These are phyloP conservation scores for Aspergillus egyptiacus DNA, from an alignment of 495 filamentous ascomycete genomes.

Conservation along the genomic window DNA sequence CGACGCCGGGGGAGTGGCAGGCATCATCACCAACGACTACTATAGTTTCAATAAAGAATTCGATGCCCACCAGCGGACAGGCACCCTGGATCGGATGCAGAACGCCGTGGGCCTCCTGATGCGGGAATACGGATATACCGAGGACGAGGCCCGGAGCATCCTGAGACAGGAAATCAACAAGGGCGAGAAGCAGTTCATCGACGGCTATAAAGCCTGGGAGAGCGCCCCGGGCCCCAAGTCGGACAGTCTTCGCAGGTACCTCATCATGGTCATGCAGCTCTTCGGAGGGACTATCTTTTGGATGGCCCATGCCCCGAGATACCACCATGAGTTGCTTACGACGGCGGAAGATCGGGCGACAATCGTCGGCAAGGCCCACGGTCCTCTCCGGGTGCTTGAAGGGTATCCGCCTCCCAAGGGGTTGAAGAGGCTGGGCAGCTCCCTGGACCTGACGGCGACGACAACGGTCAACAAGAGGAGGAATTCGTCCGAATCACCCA, in stretches of 20 bases:
- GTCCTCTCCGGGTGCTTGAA: not conserved
- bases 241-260: not conserved
- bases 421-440: not conserved
- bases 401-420: not conserved
- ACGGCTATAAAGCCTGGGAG: not conserved
- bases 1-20: not conserved
- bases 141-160: not conserved
- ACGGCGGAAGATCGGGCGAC: not conserved
- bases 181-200: not conserved
- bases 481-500: too few relatives aligned
- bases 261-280: not conserved
- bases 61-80: not conserved
- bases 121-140: not conserved
- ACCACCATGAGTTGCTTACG: not conserved
- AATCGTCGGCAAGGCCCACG: not conserved
- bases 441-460: not conserved
- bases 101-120: not conserved
- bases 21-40: not conserved
- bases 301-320: not conserved
- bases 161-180: not conserved
- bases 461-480: not conserved
- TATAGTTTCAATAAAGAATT: constrained; percentile 1
- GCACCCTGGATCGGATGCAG: not conserved
- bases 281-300: not conserved
- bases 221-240: not conserved